A percentile compares a stretch with the other conserved stretches of the same genome.
phyloP scores from a whole-genome alignment of 75 land plant species.

The Pinus albicaulis region DNA sequence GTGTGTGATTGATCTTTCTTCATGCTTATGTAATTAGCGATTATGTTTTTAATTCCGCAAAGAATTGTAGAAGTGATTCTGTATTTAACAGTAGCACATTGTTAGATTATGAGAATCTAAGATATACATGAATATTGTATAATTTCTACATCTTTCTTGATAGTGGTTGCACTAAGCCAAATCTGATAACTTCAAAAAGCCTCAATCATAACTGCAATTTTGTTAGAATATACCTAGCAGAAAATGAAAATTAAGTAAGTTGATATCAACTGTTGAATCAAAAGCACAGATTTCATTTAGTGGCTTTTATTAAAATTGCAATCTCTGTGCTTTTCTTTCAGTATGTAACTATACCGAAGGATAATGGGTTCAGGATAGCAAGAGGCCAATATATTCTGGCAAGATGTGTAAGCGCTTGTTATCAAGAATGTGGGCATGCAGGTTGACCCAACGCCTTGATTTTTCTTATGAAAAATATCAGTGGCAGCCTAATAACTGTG shows the following conservation, averaged over 20 bases:
- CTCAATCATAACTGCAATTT: background rate
- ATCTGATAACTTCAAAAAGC: background rate
- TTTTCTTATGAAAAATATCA: constrained; percentile 63
- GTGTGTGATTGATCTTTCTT: too few relatives aligned
- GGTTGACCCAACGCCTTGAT: constrained; percentile 60
- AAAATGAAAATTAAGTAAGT: background rate
- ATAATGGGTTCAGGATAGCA: constrained; percentile 68
- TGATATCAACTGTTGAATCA: background rate
- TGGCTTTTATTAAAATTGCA: background rate
- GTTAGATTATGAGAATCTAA: too few relatives aligned
- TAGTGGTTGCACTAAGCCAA: background rate
- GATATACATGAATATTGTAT: too few relatives aligned
- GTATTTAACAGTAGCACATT: too few relatives aligned
- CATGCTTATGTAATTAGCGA: too few relatives aligned
- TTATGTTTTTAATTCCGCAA: too few relatives aligned
- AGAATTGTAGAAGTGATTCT: too few relatives aligned
- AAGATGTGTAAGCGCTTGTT: constrained; percentile 72
- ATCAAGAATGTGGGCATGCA: constrained; percentile 86
- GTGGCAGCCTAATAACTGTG: constrained; percentile 84
- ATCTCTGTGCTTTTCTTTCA: constrained; percentile 17
- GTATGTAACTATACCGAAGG: constrained; percentile 78
- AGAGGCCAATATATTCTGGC: constrained; percentile 71
- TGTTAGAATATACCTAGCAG: background rate
- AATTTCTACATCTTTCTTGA: background rate
- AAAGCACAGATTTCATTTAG: background rate